Percentiles rank a stretch among this genome's conserved stretches.
phyloP scores from a whole-genome alignment of 116 monocot species.

The Papilionanthe hybrid region DNA sequence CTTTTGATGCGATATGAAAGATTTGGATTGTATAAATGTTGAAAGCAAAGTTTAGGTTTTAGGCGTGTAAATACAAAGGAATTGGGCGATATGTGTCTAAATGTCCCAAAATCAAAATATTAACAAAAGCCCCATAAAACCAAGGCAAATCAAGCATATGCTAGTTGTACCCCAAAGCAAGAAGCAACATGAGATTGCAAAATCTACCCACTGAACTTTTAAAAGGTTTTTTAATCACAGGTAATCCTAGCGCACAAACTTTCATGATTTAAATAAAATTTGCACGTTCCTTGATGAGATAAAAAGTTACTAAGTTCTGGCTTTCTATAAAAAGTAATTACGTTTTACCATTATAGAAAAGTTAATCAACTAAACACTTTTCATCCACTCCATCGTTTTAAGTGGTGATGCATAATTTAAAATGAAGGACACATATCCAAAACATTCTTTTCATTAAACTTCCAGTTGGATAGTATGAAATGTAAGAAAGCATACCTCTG shows the following conservation, averaged over 20 bases:
- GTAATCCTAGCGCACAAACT: neutral
- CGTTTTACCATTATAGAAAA: neutral
- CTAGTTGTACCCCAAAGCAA: neutral
- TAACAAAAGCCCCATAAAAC: neutral
- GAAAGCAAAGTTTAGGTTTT: too few relatives aligned
- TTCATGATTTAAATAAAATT: neutral
- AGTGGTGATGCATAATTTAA: neutral
- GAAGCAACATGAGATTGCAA: neutral
- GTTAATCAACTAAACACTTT: neutral
- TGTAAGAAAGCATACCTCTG: conserved; percentile 56
- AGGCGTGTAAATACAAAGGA: too few relatives aligned
- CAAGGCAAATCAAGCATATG: neutral
- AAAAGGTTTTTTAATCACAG: neutral
- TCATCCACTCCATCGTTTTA: neutral
- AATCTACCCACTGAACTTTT: neutral
- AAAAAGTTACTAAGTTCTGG: neutral
- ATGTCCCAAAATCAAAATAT: too few relatives aligned
- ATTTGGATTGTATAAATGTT: too few relatives aligned
- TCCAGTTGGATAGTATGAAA: neutral
- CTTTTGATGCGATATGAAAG: too few relatives aligned
- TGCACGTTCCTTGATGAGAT: neutral
- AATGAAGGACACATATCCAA: neutral
- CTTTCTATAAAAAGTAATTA: neutral
- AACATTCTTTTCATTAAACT: neutral
- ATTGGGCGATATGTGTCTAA: too few relatives aligned